A percentile compares a stretch with the other conserved stretches of the same genome.
These are phyloP conservation scores for Marasmius sp. DNA, from an alignment of 1,284 basidiomycete species.

Conservation along the genomic window DNA sequence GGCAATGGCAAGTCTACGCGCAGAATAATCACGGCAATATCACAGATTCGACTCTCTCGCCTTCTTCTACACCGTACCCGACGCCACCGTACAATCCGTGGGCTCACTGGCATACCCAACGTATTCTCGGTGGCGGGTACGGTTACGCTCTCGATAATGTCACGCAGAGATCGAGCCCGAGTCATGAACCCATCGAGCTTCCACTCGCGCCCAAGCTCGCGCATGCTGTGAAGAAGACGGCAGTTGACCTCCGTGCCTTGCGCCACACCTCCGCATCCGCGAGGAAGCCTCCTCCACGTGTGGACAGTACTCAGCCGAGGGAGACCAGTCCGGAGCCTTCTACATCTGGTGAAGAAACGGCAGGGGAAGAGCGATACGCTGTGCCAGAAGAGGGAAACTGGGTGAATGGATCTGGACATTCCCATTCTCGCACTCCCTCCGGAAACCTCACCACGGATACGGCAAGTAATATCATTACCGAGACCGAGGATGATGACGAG, in stretches of 20 bases:
- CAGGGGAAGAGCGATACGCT: slow-evolving; percentile 45
- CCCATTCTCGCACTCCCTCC: slow-evolving; percentile 15
- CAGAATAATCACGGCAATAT: slow-evolving; percentile 64
- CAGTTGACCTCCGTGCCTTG: slow-evolving; percentile 12
- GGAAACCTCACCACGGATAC: background rate
- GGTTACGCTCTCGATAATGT: slow-evolving; percentile 30
- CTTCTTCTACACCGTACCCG: slow-evolving; percentile 68
- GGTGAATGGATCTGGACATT: slow-evolving; percentile 26
- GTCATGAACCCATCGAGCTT: slow-evolving; percentile 65
- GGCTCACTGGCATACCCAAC: slow-evolving; percentile 58
- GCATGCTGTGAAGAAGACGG: slow-evolving; percentile 23
- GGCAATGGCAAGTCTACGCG: slow-evolving; percentile 76
- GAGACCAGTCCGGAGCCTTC: slow-evolving; percentile 76
- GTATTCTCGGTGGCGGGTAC: slow-evolving; percentile 37
- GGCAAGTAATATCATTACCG: slow-evolving; percentile 16
- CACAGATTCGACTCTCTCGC: slow-evolving; percentile 72
- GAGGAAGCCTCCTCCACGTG: slow-evolving; percentile 65
- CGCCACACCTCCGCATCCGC: slow-evolving; percentile 20
- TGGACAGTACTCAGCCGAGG: slow-evolving; percentile 77
- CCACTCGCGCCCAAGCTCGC: slow-evolving; percentile 45
- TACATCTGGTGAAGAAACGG: slow-evolving; percentile 54
- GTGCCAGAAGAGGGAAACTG: slow-evolving; percentile 37
- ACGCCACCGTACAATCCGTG: slow-evolving; percentile 55
- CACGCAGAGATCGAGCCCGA: slow-evolving; percentile 73
- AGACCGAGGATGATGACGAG: slow-evolving; percentile 40